These are phyloP conservation scores for Prunus yedoensis DNA, from an alignment of 331 rosid genomes.

Conservation along the genomic window DNA sequence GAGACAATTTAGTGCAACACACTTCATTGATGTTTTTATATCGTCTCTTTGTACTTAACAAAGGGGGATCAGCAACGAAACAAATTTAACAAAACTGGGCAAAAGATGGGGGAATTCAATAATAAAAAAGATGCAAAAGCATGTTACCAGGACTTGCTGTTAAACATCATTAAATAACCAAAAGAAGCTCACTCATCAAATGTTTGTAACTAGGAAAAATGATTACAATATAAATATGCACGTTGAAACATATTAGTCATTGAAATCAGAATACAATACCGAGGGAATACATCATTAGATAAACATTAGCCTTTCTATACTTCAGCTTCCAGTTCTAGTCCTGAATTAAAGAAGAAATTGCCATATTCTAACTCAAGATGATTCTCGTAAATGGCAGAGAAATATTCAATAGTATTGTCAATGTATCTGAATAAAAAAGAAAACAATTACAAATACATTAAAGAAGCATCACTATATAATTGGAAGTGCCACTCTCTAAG, in stretches of 20 bases:
- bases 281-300: background rate
- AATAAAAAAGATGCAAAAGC: background rate
- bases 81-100: background rate
- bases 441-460: too few species aligned
- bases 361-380: slow-evolving; percentile 3
- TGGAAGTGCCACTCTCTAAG: too few species aligned
- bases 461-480: background rate
- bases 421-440: background rate
- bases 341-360: too few species aligned
- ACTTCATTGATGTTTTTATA: background rate
- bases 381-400: background rate
- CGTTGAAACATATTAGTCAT: background rate
- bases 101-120: background rate
- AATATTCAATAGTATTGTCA: background rate
- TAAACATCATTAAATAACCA: background rate
- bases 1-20: slow-evolving; percentile 21
- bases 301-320: background rate
- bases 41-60: background rate
- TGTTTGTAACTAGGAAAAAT: background rate
- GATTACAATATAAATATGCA: background rate
- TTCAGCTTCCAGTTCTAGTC: too few species aligned
- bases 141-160: background rate
- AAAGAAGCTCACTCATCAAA: background rate
- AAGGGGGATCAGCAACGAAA: background rate
- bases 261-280: background rate